Percentiles rank a stretch among this genome's conserved stretches.
Evolutionary conservation across 2,329 filamentous ascomycete genomes (phyloP).

Genomic region (Mycogone perniciosa): DNA sequence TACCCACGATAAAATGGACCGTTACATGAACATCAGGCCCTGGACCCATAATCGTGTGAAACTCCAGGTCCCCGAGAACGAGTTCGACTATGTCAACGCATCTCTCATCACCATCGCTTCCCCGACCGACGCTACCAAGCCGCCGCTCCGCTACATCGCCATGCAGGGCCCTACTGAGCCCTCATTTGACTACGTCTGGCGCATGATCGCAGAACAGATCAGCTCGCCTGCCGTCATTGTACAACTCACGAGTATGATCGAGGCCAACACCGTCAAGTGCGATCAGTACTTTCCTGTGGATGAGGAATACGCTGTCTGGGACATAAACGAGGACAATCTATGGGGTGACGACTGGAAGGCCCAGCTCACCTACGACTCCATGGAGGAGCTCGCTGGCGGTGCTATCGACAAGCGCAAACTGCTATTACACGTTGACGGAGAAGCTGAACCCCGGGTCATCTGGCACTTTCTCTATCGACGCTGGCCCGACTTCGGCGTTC

Average conservation of each 20-base stretch:
- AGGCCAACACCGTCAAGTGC: slow-evolving; percentile 74
- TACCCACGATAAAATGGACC: slow-evolving; percentile 51
- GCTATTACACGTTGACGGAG: slow-evolving; percentile 45
- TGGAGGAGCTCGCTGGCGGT: slow-evolving; percentile 49
- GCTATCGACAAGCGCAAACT: slow-evolving; percentile 72
- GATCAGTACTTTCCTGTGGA: slow-evolving; percentile 75
- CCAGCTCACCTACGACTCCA: slow-evolving; percentile 59
- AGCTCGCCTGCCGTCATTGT: slow-evolving; percentile 72
- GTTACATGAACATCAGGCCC: slow-evolving; percentile 84
- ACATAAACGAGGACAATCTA: slow-evolving; percentile 57
- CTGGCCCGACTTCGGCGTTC: slow-evolving; percentile 89
- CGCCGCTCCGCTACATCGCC: slow-evolving; percentile 67
- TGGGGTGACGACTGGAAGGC: slow-evolving; percentile 64
- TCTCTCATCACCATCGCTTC: slow-evolving; percentile 59
- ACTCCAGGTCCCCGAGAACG: slow-evolving; percentile 67
- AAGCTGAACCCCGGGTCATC: slow-evolving; percentile 51
- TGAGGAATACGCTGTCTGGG: slow-evolving; percentile 44
- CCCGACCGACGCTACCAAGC: slow-evolving; percentile 29
- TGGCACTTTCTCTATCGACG: slow-evolving; percentile 81
- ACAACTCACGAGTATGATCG: slow-evolving; percentile 88
- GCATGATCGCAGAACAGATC: slow-evolving; percentile 83
- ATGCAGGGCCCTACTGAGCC: slow-evolving; percentile 83
- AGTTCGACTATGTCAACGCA: slow-evolving; percentile 77
- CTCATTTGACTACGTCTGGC: slow-evolving; percentile 80
- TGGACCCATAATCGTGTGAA: slow-evolving; percentile 82